phyloP scores from a whole-genome alignment of 225 moss, liverwort and hornwort genomes.

The Anthoceros angustus region DNA sequence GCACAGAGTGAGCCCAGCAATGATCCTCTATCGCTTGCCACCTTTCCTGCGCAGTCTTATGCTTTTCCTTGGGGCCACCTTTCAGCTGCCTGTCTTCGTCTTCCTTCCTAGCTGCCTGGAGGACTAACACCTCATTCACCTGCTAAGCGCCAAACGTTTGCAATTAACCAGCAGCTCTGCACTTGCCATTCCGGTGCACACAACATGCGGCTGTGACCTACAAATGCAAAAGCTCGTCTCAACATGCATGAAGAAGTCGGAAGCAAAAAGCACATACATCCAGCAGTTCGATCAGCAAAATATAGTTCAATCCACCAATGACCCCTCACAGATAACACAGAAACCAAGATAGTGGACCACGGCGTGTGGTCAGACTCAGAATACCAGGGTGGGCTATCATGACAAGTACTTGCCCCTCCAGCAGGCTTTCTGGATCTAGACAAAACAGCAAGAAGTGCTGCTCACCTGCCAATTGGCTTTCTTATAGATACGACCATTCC shows the following conservation, averaged over 20 bases:
- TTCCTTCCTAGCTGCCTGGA: not conserved
- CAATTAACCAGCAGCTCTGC: no score
- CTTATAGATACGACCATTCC: not conserved
- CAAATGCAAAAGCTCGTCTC: no score
- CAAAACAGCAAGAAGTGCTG: not conserved
- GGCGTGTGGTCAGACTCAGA: no score
- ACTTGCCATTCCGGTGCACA: no score
- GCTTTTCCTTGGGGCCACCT: conserved; percentile 20
- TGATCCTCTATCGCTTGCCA: conserved; percentile 98
- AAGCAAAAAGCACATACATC: no score
- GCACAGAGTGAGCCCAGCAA: conserved; percentile 85
- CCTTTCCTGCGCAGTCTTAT: conserved; percentile 82
- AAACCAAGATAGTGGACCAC: no score
- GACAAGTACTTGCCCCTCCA: not conserved
- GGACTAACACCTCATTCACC: not conserved
- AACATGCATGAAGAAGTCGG: no score
- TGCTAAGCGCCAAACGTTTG: not conserved
- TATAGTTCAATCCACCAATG: no score
- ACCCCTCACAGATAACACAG: no score
- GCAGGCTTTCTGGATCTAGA: not conserved
- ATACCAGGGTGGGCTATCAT: no score
- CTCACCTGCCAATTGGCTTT: conserved; percentile 5
- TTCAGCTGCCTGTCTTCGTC: conserved; percentile 1
- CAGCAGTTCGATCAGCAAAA: no score
- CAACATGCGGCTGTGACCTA: no score